phyloP scores from a whole-genome alignment of 2,329 filamentous ascomycete species.

The Hymenoscyphus linearis region DNA sequence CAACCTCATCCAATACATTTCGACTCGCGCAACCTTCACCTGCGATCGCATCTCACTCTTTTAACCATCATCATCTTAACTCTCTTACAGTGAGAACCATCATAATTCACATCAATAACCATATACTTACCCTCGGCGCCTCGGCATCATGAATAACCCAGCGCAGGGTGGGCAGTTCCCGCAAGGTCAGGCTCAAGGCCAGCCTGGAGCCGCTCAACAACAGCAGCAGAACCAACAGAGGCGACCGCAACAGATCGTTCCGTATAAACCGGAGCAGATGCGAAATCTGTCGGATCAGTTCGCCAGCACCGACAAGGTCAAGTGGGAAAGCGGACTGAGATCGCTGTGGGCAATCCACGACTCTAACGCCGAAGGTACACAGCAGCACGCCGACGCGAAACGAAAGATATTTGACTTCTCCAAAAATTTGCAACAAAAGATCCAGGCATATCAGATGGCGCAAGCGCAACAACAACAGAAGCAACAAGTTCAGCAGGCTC shows the following conservation, averaged over 20 bases:
- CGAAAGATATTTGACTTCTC: slow-evolving; percentile 58
- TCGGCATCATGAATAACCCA: slow-evolving; percentile 26
- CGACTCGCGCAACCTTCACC: background rate
- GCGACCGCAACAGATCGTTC: slow-evolving; percentile 16
- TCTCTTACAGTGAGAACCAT: background rate
- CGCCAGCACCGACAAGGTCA: slow-evolving; percentile 49
- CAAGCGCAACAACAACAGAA: slow-evolving; percentile 20
- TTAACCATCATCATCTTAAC: background rate
- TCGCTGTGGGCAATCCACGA: slow-evolving; percentile 47
- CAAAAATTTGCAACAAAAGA: slow-evolving; percentile 49
- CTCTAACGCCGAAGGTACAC: slow-evolving; percentile 43
- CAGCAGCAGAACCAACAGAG: slow-evolving; percentile 21
- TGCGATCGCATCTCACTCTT: background rate
- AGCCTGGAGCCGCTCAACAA: slow-evolving; percentile 18
- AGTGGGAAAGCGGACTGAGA: slow-evolving; percentile 53
- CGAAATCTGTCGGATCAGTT: slow-evolving; percentile 33
- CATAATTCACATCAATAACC: background rate
- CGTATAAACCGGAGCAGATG: slow-evolving; percentile 32
- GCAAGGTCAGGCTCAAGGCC: slow-evolving; percentile 22
- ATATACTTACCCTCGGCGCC: background rate
- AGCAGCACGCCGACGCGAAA: slow-evolving; percentile 45
- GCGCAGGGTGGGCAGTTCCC: slow-evolving; percentile 20
- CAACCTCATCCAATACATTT: too few relatives aligned
- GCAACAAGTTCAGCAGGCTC: slow-evolving; percentile 3
- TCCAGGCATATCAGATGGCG: slow-evolving; percentile 33